These are phyloP conservation scores for Boletus pseudo-olivaceus DNA, from an alignment of 768 basidiomycete species.

Conservation along the genomic window DNA sequence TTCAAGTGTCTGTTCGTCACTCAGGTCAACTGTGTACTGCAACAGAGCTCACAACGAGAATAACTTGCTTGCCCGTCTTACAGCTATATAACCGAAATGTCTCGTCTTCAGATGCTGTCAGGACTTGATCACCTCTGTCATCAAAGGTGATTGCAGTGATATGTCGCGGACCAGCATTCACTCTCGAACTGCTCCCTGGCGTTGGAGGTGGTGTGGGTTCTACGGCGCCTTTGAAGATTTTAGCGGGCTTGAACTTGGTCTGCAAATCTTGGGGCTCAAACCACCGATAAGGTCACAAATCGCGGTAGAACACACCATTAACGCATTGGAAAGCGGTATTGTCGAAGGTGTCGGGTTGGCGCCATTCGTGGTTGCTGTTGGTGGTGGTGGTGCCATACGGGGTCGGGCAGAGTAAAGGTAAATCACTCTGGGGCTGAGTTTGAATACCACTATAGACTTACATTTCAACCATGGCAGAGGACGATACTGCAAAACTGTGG, in stretches of 20 bases:
- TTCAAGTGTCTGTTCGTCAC: constrained; percentile 56
- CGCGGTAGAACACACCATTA: constrained; percentile 44
- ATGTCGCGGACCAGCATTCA: constrained; percentile 53
- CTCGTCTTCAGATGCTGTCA: constrained; percentile 92
- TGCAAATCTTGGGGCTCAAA: constrained; percentile 28
- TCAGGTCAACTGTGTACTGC: constrained; percentile 28
- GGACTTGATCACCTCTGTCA: constrained; percentile 79
- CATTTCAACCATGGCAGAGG: constrained; percentile 56
- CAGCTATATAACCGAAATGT: constrained; percentile 86
- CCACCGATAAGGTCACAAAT: background rate
- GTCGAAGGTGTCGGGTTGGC: constrained; percentile 29
- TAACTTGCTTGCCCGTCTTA: constrained; percentile 89
- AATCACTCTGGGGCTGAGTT: constrained; percentile 47
- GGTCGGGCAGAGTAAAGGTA: constrained; percentile 4
- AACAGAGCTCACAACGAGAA: constrained; percentile 16
- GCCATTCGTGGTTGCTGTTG: constrained; percentile 35
- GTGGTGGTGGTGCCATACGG: constrained; percentile 40
- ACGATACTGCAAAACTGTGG: constrained; percentile 89
- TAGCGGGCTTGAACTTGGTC: constrained; percentile 81
- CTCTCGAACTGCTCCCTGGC: constrained; percentile 35
- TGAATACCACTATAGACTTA: constrained; percentile 37
- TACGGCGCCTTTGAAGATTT: constrained; percentile 79
- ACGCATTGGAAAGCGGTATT: constrained; percentile 42
- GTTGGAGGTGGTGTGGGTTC: constrained; percentile 55
- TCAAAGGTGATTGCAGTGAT: constrained; percentile 91